Percentiles rank a stretch among this genome's conserved stretches.
These are phyloP conservation scores for Globisporangium barbulae DNA, from an alignment of 352 stramenopile species.

Conservation along the genomic window DNA sequence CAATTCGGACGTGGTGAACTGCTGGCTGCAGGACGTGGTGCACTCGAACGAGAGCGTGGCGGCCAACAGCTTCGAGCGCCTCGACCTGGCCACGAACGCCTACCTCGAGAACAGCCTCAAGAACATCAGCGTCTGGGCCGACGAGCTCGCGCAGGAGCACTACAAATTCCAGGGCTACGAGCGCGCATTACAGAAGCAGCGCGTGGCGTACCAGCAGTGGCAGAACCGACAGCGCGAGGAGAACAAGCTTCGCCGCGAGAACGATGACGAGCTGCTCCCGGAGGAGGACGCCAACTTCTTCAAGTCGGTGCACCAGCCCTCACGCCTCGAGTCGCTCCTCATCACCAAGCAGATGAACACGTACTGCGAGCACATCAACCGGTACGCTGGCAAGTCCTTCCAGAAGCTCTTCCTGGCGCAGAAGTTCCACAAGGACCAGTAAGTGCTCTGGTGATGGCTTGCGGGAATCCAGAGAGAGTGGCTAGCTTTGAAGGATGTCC, in stretches of 20 bases:
- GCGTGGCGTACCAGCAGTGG: conserved; percentile 80
- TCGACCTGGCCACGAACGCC: conserved; percentile 95
- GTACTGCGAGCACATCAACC: conserved; percentile 92
- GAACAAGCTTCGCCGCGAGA: conserved; percentile 84
- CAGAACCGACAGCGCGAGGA: conserved; percentile 85
- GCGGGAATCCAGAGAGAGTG: not conserved
- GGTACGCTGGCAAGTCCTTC: conserved; percentile 88
- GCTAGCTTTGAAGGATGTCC: not conserved
- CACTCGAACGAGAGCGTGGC: conserved; percentile 53
- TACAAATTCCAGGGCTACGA: conserved; percentile 91
- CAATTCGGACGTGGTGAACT: conserved; percentile 94
- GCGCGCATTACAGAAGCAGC: conserved; percentile 83
- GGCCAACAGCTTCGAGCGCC: conserved; percentile 90
- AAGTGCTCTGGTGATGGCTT: conserved; percentile 8
- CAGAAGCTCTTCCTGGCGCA: conserved; percentile 89
- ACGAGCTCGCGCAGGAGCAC: conserved; percentile 96
- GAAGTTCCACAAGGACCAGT: conserved; percentile 86
- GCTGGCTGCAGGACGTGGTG: conserved; percentile 91
- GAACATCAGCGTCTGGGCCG: conserved; percentile 96
- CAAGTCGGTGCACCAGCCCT: conserved; percentile 86
- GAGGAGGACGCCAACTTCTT: conserved; percentile 87
- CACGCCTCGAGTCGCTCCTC: conserved; percentile 83
- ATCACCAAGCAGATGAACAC: conserved; percentile 93
- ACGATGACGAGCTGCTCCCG: conserved; percentile 67
- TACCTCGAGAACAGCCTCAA: conserved; percentile 98